phyloP scores from a whole-genome alignment of 805 yeast genomes.

The Wickerhamiella cacticola region DNA sequence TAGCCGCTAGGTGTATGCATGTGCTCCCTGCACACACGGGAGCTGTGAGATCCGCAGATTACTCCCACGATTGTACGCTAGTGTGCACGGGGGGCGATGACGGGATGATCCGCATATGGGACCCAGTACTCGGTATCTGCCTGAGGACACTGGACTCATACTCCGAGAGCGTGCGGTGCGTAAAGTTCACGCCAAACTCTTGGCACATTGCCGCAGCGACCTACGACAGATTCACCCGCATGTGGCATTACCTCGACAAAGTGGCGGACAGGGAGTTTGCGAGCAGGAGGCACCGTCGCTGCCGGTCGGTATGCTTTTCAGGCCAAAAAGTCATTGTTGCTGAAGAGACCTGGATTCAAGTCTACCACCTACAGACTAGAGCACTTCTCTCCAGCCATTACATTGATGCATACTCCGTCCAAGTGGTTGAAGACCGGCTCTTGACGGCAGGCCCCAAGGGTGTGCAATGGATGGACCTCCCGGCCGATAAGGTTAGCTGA shows the following conservation, averaged over 20 bases:
- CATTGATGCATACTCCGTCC: not conserved
- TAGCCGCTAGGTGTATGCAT: slow-evolving; percentile 54
- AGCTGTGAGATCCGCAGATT: slow-evolving; percentile 65
- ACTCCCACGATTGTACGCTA: slow-evolving; percentile 69
- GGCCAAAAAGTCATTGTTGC: slow-evolving; percentile 10
- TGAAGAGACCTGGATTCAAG: slow-evolving; percentile 11
- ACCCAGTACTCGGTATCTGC: slow-evolving; percentile 80
- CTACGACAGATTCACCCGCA: slow-evolving; percentile 60
- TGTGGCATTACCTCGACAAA: slow-evolving; percentile 82
- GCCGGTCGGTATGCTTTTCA: slow-evolving; percentile 9
- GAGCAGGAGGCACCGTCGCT: slow-evolving; percentile 3
- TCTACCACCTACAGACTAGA: slow-evolving; percentile 12
- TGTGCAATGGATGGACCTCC: not conserved
- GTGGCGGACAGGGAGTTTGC: slow-evolving; percentile 62
- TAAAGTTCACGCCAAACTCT: slow-evolving; percentile 68
- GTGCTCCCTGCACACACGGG: slow-evolving; percentile 88
- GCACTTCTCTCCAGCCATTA: not conserved
- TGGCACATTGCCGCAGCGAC: slow-evolving; percentile 65
- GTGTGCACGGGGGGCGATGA: slow-evolving; percentile 82
- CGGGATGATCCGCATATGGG: slow-evolving; percentile 85
- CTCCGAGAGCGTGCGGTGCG: slow-evolving; percentile 44
- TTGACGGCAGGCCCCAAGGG: slow-evolving; percentile 2
- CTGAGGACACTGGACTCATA: slow-evolving; percentile 60
- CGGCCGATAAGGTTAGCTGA: too few species aligned
- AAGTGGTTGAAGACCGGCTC: not conserved